Conservation (phyloP, 2,329 filamentous ascomycete genomes). For the Sclerotinia minor region DNA sequence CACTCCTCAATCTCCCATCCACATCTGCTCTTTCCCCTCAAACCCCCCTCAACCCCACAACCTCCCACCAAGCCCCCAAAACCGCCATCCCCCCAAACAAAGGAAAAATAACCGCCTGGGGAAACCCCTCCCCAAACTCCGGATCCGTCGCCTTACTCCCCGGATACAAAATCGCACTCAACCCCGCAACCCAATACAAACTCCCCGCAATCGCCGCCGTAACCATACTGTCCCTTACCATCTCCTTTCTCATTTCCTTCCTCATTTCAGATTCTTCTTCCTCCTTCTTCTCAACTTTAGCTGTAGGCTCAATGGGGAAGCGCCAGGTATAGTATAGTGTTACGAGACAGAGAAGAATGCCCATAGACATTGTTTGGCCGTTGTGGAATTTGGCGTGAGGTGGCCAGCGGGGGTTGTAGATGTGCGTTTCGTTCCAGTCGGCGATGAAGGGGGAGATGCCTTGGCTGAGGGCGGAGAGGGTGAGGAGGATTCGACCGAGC, state of each 20-base stretch:
- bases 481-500: constrained; percentile 32
- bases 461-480: constrained; percentile 31
- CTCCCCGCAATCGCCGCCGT: constrained; percentile 45
- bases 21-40: too few species aligned
- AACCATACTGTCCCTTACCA: constrained; percentile 32
- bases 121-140: constrained; percentile 46
- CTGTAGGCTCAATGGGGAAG: constrained; percentile 7
- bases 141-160: constrained; percentile 48
- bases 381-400: constrained; percentile 55
- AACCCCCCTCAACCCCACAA: not conserved
- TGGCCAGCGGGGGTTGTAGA: constrained; percentile 51
- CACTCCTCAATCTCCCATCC: not conserved
- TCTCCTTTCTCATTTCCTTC: not conserved
- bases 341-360: constrained; percentile 44
- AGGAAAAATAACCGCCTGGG: constrained; percentile 40
- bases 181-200: constrained; percentile 48
- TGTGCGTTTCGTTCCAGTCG: constrained; percentile 48
- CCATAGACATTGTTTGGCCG: constrained; percentile 53
- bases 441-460: constrained; percentile 37
- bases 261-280: not conserved
- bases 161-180: constrained; percentile 50
- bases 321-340: constrained; percentile 45
- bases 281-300: not conserved
- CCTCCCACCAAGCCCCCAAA: constrained; percentile 27
- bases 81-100: constrained; percentile 20